Conservation (phyloP, 805 yeast genomes). For the Monosporozyma solicola region DNA sequence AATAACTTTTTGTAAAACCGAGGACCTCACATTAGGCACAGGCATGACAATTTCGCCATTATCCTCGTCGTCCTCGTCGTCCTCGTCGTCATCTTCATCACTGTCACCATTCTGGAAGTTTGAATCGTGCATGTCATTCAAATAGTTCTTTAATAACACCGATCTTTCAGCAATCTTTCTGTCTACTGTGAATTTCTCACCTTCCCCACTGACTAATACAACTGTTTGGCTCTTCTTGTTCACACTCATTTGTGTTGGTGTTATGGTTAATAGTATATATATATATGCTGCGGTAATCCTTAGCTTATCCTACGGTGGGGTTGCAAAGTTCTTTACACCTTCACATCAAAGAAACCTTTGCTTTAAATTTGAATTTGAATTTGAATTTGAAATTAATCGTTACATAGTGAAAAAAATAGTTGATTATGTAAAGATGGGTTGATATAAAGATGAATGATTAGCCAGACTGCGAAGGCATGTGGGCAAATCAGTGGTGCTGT, state of each 20-base stretch:
- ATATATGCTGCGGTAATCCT: not conserved
- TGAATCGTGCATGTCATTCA: constrained; percentile 53
- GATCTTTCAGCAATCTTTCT: constrained; percentile 81
- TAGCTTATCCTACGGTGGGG: not conserved
- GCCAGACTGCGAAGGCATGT: no score
- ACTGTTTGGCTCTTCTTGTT: constrained; percentile 23
- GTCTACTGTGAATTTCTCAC: constrained; percentile 69
- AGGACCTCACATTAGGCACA: constrained; percentile 80
- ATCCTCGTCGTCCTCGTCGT: constrained; percentile 41
- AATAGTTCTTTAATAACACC: constrained; percentile 74
- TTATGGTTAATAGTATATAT: not conserved
- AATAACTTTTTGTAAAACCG: constrained; percentile 79
- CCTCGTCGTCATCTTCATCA: constrained; percentile 31
- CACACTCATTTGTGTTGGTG: constrained; percentile 3
- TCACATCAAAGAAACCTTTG: not conserved
- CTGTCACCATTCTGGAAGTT: constrained; percentile 25
- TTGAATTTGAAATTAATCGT: not conserved
- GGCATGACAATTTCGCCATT: constrained; percentile 75
- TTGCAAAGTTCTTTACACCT: no score
- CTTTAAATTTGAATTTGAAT: not conserved
- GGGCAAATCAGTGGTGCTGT: not conserved
- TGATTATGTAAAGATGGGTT: not conserved
- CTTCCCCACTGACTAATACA: constrained; percentile 67
- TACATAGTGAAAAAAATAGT: not conserved
- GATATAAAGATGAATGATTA: no score